Percentiles rank a stretch among this genome's conserved stretches.
phyloP scores from a whole-genome alignment of 1,284 basidiomycete species.

The Ceratobasidium sp. region DNA sequence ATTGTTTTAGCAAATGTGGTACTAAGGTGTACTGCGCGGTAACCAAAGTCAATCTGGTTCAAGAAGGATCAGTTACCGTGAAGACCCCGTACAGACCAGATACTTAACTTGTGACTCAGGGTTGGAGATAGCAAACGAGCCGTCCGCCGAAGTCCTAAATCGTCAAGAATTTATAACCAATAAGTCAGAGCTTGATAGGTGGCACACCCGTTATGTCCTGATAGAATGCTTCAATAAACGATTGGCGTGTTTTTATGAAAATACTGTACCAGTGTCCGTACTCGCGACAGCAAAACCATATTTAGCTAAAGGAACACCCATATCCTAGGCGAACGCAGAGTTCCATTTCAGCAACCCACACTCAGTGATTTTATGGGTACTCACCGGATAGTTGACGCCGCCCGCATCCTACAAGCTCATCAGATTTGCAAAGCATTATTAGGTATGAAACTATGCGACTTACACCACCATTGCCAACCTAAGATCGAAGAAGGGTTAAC shows the following conservation, averaged over 20 bases:
- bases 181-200: neutral
- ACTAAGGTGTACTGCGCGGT: conserved; percentile 37
- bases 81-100: neutral
- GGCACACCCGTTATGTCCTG: conserved; percentile 41
- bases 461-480: conserved; percentile 45
- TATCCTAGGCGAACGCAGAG: conserved; percentile 11
- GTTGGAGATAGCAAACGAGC: conserved; percentile 34
- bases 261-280: conserved; percentile 20
- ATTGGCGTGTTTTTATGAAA: neutral
- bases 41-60: conserved; percentile 36
- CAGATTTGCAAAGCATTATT: neutral
- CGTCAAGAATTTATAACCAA: neutral
- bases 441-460: neutral
- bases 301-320: conserved; percentile 36
- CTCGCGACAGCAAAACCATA: conserved; percentile 41
- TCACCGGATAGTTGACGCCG: conserved; percentile 30
- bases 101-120: conserved; percentile 34
- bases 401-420: conserved; percentile 28
- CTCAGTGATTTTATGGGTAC: neutral
- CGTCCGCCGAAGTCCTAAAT: conserved; percentile 18
- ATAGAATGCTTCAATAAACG: no score
- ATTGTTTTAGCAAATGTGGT: conserved; percentile 24
- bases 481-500: neutral
- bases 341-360: neutral
- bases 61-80: neutral